These are phyloP conservation scores for Colletotrichum sp. DNA, from an alignment of 2,329 filamentous ascomycete genomes.

Conservation along the genomic window DNA sequence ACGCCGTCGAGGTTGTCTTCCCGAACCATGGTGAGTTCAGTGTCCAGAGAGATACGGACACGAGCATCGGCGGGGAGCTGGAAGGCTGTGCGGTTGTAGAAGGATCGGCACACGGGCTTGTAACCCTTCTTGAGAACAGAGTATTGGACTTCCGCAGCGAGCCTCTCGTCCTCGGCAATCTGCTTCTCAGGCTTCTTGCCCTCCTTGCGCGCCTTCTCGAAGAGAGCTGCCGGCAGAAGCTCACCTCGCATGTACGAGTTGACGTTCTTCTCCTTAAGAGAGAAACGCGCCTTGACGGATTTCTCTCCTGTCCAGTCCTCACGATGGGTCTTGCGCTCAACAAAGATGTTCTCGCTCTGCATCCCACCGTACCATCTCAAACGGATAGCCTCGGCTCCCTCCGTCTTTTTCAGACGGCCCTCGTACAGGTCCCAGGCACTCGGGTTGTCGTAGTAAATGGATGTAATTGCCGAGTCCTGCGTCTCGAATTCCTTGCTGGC, in stretches of 20 bases:
- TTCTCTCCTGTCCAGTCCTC: conserved; percentile 99
- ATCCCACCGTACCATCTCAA: conserved; percentile 98
- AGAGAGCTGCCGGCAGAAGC: conserved; percentile 84
- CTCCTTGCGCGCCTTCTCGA: conserved; percentile 95
- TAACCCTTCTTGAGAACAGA: conserved; percentile 87
- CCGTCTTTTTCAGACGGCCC: conserved; percentile 94
- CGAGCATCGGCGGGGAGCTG: conserved; percentile 95
- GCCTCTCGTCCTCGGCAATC: conserved; percentile 87
- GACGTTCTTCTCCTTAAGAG: conserved; percentile 96
- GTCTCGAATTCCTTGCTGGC: conserved; percentile 93
- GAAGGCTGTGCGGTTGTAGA: conserved; percentile 98
- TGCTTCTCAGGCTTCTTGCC: conserved; percentile 93
- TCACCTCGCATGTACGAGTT: conserved; percentile 88
- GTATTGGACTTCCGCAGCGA: conserved; percentile 93
- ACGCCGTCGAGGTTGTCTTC: conserved; percentile 93
- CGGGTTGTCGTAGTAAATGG: conserved; percentile 97
- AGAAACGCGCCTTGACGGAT: conserved; percentile 96
- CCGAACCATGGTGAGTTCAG: conserved; percentile 91
- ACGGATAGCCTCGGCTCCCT: conserved; percentile 95
- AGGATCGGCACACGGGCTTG: conserved; percentile 88
- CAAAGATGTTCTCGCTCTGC: conserved; percentile 93
- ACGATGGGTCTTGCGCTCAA: conserved; percentile 96
- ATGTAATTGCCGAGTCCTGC: conserved; percentile 92
- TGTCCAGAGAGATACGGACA: conserved; percentile 95
- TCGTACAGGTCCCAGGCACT: conserved; percentile 94